Percentiles rank a stretch among this genome's conserved stretches.
Evolutionary conservation across 176 grass and related monocot species (phyloP).

Genomic region (Lolium multiflorum): DNA sequence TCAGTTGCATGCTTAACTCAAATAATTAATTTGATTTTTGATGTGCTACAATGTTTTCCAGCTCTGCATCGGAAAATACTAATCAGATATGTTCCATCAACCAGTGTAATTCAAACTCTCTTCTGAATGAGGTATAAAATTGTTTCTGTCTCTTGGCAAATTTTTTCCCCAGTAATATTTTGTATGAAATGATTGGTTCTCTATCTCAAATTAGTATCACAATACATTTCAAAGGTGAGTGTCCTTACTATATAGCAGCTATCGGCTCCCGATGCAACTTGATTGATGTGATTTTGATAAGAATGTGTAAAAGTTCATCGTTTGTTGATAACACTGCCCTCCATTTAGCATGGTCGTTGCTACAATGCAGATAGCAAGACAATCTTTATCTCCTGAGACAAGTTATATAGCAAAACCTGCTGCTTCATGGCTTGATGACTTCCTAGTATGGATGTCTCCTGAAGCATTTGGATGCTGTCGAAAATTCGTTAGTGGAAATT

Average conservation of each 20-base stretch:
- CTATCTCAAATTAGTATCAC: constrained; percentile 25
- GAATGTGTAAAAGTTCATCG: constrained; percentile 18
- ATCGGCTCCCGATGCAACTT: constrained; percentile 20
- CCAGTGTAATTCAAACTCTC: constrained; percentile 88
- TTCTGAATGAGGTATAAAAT: constrained; percentile 85
- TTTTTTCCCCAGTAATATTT: constrained; percentile 33
- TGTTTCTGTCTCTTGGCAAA: constrained; percentile 10
- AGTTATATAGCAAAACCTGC: constrained; percentile 96
- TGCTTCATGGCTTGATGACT: constrained; percentile 99
- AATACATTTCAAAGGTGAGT: constrained; percentile 13
- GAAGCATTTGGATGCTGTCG: constrained; percentile 98
- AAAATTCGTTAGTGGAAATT: constrained; percentile 80
- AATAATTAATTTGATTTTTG: constrained; percentile 40
- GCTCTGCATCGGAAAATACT: constrained; percentile 72
- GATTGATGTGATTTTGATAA: constrained; percentile 25
- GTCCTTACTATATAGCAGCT: constrained; percentile 39
- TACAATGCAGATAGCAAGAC: constrained; percentile 79
- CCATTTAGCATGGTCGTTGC: constrained; percentile 7
- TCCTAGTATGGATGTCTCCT: constrained; percentile 96
- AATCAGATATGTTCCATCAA: constrained; percentile 98
- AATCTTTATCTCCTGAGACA: constrained; percentile 71
- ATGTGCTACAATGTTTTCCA: constrained; percentile 57
- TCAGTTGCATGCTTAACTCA: constrained; percentile 40
- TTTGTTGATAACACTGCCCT: constrained; percentile 26
- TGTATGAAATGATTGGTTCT: constrained; percentile 21